These are phyloP conservation scores for Aureobasidium leucospermi DNA, from an alignment of 2,329 filamentous ascomycete species.

Conservation along the genomic window DNA sequence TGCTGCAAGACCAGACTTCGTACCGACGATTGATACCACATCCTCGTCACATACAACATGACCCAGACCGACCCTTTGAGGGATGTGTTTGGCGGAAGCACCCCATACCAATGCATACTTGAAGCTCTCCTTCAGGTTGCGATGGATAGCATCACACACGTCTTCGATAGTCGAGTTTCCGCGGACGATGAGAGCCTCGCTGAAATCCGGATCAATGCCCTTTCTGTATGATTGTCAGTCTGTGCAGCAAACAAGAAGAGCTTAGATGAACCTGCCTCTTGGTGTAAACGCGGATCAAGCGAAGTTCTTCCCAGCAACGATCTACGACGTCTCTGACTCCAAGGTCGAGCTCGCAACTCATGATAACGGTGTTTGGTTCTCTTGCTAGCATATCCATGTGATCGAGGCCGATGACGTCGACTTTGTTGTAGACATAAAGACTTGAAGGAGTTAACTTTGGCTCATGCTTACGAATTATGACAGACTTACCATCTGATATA, in stretches of 20 bases:
- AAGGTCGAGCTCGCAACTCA: conserved; percentile 93
- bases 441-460: conserved; percentile 36
- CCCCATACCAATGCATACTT: conserved; percentile 99
- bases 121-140: conserved; percentile 94
- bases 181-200: conserved; percentile 86
- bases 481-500: conserved; percentile 67
- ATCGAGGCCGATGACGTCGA: conserved; percentile 88
- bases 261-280: conserved; percentile 49
- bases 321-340: conserved; percentile 92
- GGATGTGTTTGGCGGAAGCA: conserved; percentile 87
- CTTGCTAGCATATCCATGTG: conserved; percentile 87
- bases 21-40: conserved; percentile 57
- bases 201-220: conserved; percentile 80
- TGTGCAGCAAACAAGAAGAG: not conserved
- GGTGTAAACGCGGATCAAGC: conserved; percentile 87
- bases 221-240: conserved; percentile 49
- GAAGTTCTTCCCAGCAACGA: conserved; percentile 87
- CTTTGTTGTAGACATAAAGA: conserved; percentile 99
- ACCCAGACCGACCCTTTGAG: conserved; percentile 80
- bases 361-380: conserved; percentile 90
- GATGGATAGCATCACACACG: conserved; percentile 91
- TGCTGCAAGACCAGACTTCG: conserved; percentile 30
- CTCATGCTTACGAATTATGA: not conserved
- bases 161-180: conserved; percentile 86
- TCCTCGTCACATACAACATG: conserved; percentile 69